These are phyloP conservation scores for Sarocladiaceae sp. DNA, from an alignment of 2,329 filamentous ascomycete genomes.

Conservation along the genomic window DNA sequence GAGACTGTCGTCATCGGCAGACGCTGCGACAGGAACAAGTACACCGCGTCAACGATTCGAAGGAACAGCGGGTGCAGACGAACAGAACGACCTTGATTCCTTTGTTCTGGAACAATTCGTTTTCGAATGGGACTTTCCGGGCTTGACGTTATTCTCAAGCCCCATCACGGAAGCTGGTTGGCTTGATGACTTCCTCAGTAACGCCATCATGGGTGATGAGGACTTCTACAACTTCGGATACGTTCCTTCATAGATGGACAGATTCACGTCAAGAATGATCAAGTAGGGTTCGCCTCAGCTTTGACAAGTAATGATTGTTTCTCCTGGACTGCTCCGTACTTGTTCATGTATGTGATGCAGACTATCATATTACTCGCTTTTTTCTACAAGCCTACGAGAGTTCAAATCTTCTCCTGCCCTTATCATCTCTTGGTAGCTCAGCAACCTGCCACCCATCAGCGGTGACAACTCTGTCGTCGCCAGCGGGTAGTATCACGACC, in stretches of 20 bases:
- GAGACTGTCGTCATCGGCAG: neutral
- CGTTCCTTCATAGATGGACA: too few relatives aligned
- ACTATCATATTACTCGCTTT: too few relatives aligned
- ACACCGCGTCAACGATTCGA: neutral
- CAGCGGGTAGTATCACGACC: conserved; percentile 24
- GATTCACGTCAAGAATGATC: too few relatives aligned
- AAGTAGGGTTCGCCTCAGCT: too few relatives aligned
- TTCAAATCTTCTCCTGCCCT: conserved; percentile 17
- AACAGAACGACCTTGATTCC: conserved; percentile 37
- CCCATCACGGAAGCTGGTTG: conserved; percentile 18
- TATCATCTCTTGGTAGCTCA: conserved; percentile 15
- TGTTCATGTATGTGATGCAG: neutral
- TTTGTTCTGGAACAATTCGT: conserved; percentile 50
- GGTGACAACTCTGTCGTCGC: conserved; percentile 20
- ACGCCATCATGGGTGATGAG: conserved; percentile 16
- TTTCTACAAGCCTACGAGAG: conserved; percentile 11
- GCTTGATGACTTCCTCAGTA: conserved; percentile 19
- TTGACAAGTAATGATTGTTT: too few relatives aligned
- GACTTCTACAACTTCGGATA: conserved; percentile 16
- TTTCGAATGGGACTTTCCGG: conserved; percentile 53
- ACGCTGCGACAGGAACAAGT: neutral
- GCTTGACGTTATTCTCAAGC: conserved; percentile 35
- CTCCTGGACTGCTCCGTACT: neutral
- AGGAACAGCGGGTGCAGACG: conserved; percentile 7
- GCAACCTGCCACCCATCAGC: conserved; percentile 10